Evolutionary conservation across 495 filamentous ascomycete species (phyloP).

Genomic region (Margaritispora aquatica): DNA sequence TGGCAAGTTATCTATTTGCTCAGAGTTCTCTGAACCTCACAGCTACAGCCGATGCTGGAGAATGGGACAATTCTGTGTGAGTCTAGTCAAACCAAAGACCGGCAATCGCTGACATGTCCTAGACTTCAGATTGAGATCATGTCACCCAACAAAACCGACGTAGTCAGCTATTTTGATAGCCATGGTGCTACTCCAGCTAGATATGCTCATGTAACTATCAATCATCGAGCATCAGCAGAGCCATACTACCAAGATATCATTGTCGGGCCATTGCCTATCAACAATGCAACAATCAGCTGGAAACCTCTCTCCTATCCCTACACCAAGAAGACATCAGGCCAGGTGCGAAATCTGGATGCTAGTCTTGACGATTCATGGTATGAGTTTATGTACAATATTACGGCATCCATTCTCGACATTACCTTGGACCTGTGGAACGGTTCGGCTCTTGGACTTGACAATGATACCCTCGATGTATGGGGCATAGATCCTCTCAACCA

Average conservation of each 20-base stretch:
- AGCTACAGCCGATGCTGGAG: conserved; percentile 4
- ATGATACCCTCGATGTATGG: conserved; percentile 35
- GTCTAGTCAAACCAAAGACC: not conserved
- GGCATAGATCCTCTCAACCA: conserved; percentile 35
- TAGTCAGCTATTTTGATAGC: conserved; percentile 37
- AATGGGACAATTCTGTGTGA: conserved; percentile 10
- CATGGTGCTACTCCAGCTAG: conserved; percentile 30
- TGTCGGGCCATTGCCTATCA: conserved; percentile 39
- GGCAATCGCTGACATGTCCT: not conserved
- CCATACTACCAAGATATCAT: conserved; percentile 39
- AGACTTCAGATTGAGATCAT: conserved; percentile 37
- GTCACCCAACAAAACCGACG: conserved; percentile 47
- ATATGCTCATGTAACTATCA: conserved; percentile 42
- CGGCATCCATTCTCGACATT: conserved; percentile 11
- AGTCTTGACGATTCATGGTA: conserved; percentile 21
- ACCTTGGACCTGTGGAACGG: conserved; percentile 30
- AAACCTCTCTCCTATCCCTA: conserved; percentile 36
- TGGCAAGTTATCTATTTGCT: conserved; percentile 5
- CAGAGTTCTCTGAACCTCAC: not conserved
- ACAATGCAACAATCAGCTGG: conserved; percentile 28
- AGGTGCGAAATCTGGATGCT: conserved; percentile 34
- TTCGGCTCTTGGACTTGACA: conserved; percentile 24
- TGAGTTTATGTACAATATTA: conserved; percentile 21
- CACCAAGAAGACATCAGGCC: conserved; percentile 32
- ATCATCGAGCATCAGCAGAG: conserved; percentile 32